Evolutionary conservation across 1,139 yeast species (phyloP).

Genomic region (Pichia sp.): DNA sequence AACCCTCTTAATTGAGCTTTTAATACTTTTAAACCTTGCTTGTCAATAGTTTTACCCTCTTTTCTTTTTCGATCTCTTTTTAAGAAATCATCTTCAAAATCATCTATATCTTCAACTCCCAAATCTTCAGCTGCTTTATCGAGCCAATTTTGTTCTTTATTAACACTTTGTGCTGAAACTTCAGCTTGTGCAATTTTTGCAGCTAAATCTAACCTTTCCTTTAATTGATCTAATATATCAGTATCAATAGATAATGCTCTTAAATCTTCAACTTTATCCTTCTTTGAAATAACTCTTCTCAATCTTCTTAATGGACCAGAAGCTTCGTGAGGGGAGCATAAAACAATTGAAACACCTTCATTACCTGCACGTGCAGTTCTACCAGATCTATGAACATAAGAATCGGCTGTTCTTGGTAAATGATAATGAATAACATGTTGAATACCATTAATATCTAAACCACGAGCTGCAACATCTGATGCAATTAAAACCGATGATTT

Average conservation of each 20-base stretch:
- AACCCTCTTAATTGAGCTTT: conserved; percentile 53
- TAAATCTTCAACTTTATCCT: conserved; percentile 45
- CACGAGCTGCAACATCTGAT: conserved; percentile 98
- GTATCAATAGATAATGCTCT: conserved; percentile 71
- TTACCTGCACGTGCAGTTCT: conserved; percentile 95
- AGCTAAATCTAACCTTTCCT: conserved; percentile 63
- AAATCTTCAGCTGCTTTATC: conserved; percentile 89
- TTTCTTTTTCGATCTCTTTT: conserved; percentile 59
- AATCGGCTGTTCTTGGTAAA: conserved; percentile 89
- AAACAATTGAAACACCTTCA: conserved; percentile 88
- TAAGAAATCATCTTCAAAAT: conserved; percentile 62
- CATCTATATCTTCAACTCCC: conserved; percentile 68
- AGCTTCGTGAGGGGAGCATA: conserved; percentile 91
- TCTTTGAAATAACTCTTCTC: conserved; percentile 47
- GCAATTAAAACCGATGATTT: conserved; percentile 75
- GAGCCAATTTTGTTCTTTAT: conserved; percentile 76
- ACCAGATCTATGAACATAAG: conserved; percentile 93
- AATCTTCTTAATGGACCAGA: conserved; percentile 79
- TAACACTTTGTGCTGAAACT: conserved; percentile 30
- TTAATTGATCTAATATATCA: conserved; percentile 63
- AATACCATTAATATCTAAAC: conserved; percentile 85
- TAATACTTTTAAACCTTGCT: conserved; percentile 42
- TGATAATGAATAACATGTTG: conserved; percentile 96
- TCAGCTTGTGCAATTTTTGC: conserved; percentile 69
- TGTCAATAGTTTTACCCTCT: conserved; percentile 47